Evolutionary conservation across 1,139 yeast species (phyloP).

Genomic region (Candida sanyaensis): DNA sequence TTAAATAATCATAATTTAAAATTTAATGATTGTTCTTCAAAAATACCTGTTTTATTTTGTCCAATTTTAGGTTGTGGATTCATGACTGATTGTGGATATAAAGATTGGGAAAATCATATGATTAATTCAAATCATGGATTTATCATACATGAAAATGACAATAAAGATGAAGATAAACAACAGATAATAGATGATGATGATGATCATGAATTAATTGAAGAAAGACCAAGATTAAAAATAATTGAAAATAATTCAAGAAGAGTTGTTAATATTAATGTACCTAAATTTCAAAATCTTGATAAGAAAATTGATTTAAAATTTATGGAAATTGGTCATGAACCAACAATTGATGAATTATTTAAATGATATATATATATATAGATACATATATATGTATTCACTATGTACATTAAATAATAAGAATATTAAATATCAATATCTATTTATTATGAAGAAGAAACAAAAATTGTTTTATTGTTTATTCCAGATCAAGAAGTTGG

Average conservation of each 20-base stretch:
- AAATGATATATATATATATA: conserved; percentile 5
- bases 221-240: no score
- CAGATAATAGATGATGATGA: background rate
- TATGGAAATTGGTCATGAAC: background rate
- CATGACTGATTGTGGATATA: conserved; percentile 40
- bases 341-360: conserved; percentile 22
- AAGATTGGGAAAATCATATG: conserved; percentile 35
- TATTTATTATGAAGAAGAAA: background rate
- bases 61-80: conserved; percentile 46
- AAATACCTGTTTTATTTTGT: conserved; percentile 36
- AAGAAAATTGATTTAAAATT: background rate
- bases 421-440: background rate
- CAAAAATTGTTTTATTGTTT: background rate
- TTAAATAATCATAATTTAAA: conserved; percentile 23
- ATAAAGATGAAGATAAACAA: background rate
- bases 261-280: background rate
- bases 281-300: background rate
- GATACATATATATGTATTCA: no score
- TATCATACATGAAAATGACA: background rate
- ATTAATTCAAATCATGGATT: conserved; percentile 3
- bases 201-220: no score
- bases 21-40: conserved; percentile 23
- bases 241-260: no score
- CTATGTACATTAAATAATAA: no score
- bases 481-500: background rate